A percentile compares a stretch with the other conserved stretches of the same genome.
phyloP scores from a whole-genome alignment of 805 yeast species.

The Metschnikowia anglica region DNA sequence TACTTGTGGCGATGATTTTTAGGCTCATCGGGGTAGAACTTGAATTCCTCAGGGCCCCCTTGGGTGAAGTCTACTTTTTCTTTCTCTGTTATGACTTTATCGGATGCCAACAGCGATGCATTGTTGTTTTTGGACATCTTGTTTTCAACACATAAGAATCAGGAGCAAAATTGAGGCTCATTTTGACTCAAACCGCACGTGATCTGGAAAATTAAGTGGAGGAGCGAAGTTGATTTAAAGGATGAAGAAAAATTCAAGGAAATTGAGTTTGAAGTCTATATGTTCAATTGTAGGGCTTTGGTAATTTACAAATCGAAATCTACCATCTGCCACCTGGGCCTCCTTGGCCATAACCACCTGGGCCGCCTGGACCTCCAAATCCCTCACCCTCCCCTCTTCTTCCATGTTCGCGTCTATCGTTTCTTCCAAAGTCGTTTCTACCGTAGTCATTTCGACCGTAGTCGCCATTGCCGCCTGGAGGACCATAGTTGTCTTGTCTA shows the following conservation, averaged over 20 bases:
- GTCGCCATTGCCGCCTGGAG: conserved; percentile 2
- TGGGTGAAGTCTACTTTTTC: conserved; percentile 54
- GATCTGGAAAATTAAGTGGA: not conserved
- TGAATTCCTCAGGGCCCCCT: conserved; percentile 52
- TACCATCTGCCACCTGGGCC: conserved; percentile 17
- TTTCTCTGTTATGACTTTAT: conserved; percentile 34
- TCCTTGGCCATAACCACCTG: conserved; percentile 16
- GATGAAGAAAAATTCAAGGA: too few species aligned
- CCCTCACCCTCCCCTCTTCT: conserved; percentile 13
- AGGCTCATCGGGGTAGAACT: conserved; percentile 88
- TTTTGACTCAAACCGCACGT: too few species aligned
- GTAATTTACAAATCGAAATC: not conserved
- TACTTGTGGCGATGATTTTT: conserved; percentile 65
- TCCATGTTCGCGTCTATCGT: conserved; percentile 11
- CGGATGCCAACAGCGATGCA: conserved; percentile 17
- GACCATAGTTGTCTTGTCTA: conserved; percentile 4
- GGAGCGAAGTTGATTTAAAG: not conserved
- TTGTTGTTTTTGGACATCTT: conserved; percentile 5
- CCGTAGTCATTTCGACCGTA: conserved; percentile 10
- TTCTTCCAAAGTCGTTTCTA: conserved; percentile 4
- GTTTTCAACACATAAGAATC: too few species aligned
- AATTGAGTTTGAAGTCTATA: not conserved
- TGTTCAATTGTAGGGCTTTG: not conserved
- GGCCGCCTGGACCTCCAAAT: conserved; percentile 20
- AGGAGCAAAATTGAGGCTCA: too few species aligned